Base-by-base conservation (phyloP, 2,329 filamentous ascomycete species). In the Aspergillus latus region DNA sequence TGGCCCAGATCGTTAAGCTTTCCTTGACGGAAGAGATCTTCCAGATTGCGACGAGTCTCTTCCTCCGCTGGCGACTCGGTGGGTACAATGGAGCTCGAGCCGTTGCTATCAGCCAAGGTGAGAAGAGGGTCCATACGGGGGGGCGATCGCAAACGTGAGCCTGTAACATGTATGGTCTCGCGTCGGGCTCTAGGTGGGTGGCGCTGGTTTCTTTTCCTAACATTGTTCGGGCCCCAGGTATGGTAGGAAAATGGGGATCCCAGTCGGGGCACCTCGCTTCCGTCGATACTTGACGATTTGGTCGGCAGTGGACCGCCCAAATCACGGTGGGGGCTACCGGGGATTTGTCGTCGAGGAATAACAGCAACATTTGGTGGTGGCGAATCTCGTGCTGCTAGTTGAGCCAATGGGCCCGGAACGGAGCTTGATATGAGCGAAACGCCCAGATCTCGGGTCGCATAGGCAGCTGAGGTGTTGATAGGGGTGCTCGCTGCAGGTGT, bases 1-100 rank as follows among this genome's bases (percentile, higher is more conserved):
- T 83, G 78, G 52, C 80, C 79, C 9, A 76, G 75, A 57, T 84
- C 79, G 29, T 69, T 69, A 26, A 72, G 57, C 56, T 72, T 73
- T 45, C 72, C 68, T 40, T 71, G 66, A 16, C 68, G 69, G 36
- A 71, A 59, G 37, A 76, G 64, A 28, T 84, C 79, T 56, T 84
- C 80, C 45, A 83, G 70, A 57, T 79, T 80, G 56, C 80, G 77
- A 40, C 80, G 76, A 58, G 84, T 83, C 54, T 84, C 21, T 56
- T 84, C 80, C 67, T 86, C 85, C 62, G 82, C 77, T 1, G 81
- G 79, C 32, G 61, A 63, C n/a, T 65, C 64, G 11, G 56, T 45
- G 4, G 55, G 37, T 10, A 78, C 78, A 10, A 77, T 75, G 40
- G 76, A 76, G 10, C 78, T 60, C 50, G 8, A 77, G 58, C 49